Percentiles rank a stretch among this genome's conserved stretches.
These are phyloP conservation scores for Hanseniaspora pseudoguilliermondii DNA, from an alignment of 805 yeast genomes.

Conservation along the genomic window DNA sequence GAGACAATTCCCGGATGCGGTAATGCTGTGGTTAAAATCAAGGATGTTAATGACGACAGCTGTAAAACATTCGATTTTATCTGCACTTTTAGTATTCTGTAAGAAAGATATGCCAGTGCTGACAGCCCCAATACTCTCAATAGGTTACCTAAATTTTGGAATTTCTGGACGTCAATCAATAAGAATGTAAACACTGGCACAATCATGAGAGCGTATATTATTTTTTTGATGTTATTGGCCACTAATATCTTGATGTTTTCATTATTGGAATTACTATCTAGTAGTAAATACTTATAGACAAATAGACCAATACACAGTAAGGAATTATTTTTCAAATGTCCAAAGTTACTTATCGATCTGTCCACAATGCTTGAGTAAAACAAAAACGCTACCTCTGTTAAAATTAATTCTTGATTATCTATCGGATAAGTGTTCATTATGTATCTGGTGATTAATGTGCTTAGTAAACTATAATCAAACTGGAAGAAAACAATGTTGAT, in stretches of 20 bases:
- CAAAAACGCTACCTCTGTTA: not conserved
- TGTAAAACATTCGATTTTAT: not conserved
- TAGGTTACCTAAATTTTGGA: not conserved
- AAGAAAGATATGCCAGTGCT: not conserved
- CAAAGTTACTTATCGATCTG: not conserved
- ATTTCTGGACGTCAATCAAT: not conserved
- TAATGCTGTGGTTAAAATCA: constrained; percentile 6
- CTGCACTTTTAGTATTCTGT: not conserved
- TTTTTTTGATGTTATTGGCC: not conserved
- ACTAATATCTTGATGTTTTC: not conserved
- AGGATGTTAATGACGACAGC: constrained; percentile 4
- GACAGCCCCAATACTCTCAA: not conserved
- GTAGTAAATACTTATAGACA: not conserved
- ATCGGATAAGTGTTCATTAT: not conserved
- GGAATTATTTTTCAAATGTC: not conserved
- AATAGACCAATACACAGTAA: not conserved
- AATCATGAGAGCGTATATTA: not conserved
- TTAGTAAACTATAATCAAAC: not conserved
- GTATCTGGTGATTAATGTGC: not conserved
- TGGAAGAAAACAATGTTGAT: not conserved
- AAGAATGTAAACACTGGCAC: not conserved
- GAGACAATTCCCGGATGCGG: constrained; percentile 4
- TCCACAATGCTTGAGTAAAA: not conserved
- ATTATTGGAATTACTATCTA: not conserved
- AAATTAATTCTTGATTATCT: not conserved